Evolutionary conservation across 2,329 filamentous ascomycete species (phyloP), one percentile per base, ranked within the genome.

Genomic region (Aspergillus cejpii): DNA sequence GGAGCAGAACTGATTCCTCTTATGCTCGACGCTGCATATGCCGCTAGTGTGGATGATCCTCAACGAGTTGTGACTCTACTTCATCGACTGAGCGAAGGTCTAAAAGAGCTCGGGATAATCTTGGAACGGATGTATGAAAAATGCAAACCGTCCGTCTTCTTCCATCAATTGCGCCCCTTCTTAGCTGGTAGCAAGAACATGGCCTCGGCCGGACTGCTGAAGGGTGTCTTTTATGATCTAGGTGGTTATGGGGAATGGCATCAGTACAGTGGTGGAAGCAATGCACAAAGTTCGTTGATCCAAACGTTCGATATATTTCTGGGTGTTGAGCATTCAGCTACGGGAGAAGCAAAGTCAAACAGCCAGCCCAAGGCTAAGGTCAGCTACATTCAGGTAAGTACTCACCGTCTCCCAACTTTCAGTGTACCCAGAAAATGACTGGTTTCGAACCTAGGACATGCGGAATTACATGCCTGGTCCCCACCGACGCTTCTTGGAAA

Each of bases 281-380:
- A 75, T 44, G 73, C 70, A 1, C 73, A 75, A 51, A 74, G 70
- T 54, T 73, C 71, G 1, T 49, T 75, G 29, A 60, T 75, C 1
- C 72, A 74, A 40, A 70, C 74, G 43, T 72, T 73, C 48, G 72
- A 75, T 41, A 67, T 70, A 1, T 64, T 68, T 0, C 63, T 75
- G 5, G 70, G 68, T 0, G 66, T 74, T 12, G 60, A 70, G 26
- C 73, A 75, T 51, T 52, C 60, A 4, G 53, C 55, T 1, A 59
- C 54, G 11, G 31, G 31, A 11, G 31, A 20, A 19, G 31, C 31
- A 10, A 34, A 34, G 6, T 8, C 11, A 17, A 34, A 20, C 14
- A 12, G 8, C 17, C 31, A 34, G 31, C 11, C 8, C 31, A 34
- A 34, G 31, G 14, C 14, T 20, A 19, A 17, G 10, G 11, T 44